Base-by-base conservation (phyloP, 768 basidiomycete genomes). In the Kwoniella bestiolae region DNA sequence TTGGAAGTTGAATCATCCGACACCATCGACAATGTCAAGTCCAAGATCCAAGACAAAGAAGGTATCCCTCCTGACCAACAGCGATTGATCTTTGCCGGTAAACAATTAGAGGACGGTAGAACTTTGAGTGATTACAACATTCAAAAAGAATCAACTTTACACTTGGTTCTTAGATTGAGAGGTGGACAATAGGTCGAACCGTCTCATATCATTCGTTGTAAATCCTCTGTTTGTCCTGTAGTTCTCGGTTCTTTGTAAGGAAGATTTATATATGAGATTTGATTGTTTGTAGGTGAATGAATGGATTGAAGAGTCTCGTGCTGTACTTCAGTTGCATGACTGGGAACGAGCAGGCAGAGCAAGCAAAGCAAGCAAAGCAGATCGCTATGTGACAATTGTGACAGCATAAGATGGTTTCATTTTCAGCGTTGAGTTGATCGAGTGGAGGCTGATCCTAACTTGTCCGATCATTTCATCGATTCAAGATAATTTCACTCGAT, bases 141-240 rank as follows among this genome's bases (percentile, higher is more conserved):
- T 80, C 96, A 99, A 85, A 97, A 98, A 86, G 94, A 98, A 85
- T 97, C 94, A 28, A 99, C 95, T 65, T 90, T 99, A 64, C 94
- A 98, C 83, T 83, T 98, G 72, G 95, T 98, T 69, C 90, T 98
- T 65, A 91, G 95, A 80, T 91, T 99, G 50, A 93, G 94, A 84
- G 96, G 96, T 86, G 95, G 95, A 87, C 91, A 92, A 90, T 91
- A 92, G 73, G 23, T 28, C 23, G 28, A n/a, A 5, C 3, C 29
- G 21, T 57, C 56, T 60, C 56, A 29, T n/a, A 8, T 31, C 18
- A 31, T 14, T 2, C 31, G 58, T 60, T 60, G 58, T 60, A 60
- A n/a, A 1, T 25, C 41, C 26, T 25, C n/a, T 35, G 16, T 26
- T 60, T 50, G 8, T 26, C 29, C 58, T 26, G 49, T 46, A 50